Conservation (phyloP, 2,329 filamentous ascomycete genomes). For the Cercospora sojina region DNA sequence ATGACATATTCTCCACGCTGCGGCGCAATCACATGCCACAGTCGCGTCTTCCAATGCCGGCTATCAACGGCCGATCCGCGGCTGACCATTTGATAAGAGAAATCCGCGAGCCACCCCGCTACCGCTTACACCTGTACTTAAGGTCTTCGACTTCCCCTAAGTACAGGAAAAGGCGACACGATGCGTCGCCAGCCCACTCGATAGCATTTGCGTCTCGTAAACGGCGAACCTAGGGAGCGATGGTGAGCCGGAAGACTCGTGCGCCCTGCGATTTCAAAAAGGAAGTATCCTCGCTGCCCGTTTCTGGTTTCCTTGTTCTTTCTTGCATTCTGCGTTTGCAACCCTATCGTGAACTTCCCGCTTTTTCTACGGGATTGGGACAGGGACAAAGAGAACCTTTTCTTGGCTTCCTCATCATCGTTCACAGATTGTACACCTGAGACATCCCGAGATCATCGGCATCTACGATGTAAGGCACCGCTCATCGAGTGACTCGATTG, state of each 20-base stretch:
- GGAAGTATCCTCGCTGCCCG: constrained; percentile 3
- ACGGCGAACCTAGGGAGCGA: background rate
- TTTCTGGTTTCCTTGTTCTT: constrained; percentile 1
- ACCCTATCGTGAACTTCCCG: background rate
- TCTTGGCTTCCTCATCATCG: background rate
- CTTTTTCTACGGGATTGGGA: background rate
- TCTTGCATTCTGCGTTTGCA: background rate
- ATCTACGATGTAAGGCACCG: background rate
- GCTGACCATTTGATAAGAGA: constrained; percentile 12
- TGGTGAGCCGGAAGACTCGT: constrained; percentile 5
- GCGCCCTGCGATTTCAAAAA: background rate
- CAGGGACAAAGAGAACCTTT: background rate
- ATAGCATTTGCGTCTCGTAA: constrained; percentile 11
- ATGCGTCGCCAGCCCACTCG: constrained; percentile 5
- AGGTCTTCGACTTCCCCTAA: constrained; percentile 13
- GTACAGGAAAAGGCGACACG: constrained; percentile 15
- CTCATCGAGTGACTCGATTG: background rate
- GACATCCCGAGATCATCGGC: constrained; percentile 1
- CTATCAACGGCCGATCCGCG: constrained; percentile 9
- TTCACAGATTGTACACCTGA: background rate
- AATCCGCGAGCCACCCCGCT: background rate
- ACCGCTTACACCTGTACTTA: constrained; percentile 23
- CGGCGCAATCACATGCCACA: background rate
- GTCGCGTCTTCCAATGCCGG: constrained; percentile 3
- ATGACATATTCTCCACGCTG: background rate